phyloP scores from a whole-genome alignment of 2,329 filamentous ascomycete genomes.

The Herpotrichia juniperi region DNA sequence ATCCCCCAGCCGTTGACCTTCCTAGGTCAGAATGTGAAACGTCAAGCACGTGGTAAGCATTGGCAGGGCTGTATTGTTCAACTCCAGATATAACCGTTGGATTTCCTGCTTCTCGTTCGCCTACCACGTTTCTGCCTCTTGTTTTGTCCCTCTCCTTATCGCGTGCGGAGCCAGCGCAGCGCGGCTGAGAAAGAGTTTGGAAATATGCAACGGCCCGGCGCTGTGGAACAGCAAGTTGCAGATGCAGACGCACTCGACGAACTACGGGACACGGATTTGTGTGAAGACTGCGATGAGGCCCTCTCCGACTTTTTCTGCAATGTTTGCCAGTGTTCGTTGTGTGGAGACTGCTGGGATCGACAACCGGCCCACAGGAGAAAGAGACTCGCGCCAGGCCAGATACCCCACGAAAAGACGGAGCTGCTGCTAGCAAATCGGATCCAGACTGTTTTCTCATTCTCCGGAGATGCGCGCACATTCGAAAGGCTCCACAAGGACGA shows the following conservation, averaged over 20 bases:
- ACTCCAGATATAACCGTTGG: background rate
- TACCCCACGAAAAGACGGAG: slow-evolving; percentile 18
- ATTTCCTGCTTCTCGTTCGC: background rate
- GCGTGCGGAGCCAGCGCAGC: background rate
- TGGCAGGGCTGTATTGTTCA: background rate
- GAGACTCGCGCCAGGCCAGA: slow-evolving; percentile 11
- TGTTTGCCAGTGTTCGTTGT: slow-evolving; percentile 10
- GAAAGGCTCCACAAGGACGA: slow-evolving; percentile 7
- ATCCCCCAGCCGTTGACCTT: background rate
- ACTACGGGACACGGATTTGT: slow-evolving; percentile 9
- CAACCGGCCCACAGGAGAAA: slow-evolving; percentile 14
- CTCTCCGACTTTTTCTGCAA: slow-evolving; percentile 15
- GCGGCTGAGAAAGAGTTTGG: background rate
- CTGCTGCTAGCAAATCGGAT: slow-evolving; percentile 8
- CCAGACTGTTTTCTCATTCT: slow-evolving; percentile 7
- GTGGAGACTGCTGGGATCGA: slow-evolving; percentile 12
- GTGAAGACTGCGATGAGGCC: slow-evolving; percentile 14
- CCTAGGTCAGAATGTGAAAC: background rate
- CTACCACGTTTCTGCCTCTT: background rate
- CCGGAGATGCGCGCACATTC: slow-evolving; percentile 2
- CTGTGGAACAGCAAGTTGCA: background rate
- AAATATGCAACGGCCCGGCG: slow-evolving; percentile 8
- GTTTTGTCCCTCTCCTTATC: background rate
- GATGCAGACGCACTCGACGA: slow-evolving; percentile 6
- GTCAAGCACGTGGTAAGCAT: background rate